These are phyloP conservation scores for Lactifluus pinguis DNA, from an alignment of 768 basidiomycete species.

Conservation along the genomic window DNA sequence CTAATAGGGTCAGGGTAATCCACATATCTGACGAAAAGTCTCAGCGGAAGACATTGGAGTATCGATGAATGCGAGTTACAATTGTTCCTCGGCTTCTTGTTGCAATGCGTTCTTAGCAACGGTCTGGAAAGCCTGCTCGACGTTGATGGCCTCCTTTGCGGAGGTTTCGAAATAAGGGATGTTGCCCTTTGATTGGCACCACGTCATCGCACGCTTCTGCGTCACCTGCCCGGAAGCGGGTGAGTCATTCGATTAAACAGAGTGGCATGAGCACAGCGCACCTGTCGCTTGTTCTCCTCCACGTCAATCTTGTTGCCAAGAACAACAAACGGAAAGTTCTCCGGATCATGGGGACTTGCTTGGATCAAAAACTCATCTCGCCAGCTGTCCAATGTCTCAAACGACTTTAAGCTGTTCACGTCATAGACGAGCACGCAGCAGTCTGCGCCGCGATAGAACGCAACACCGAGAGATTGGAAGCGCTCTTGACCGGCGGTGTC, in stretches of 20 bases:
- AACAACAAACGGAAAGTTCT: conserved; percentile 99
- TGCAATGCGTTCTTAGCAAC: conserved; percentile 99
- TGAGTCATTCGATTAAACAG: neutral
- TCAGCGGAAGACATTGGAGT: conserved; percentile 17
- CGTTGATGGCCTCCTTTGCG: conserved; percentile 99
- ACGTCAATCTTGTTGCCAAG: conserved; percentile 99
- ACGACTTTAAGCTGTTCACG: conserved; percentile 97
- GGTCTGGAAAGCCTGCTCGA: conserved; percentile 99
- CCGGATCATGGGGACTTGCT: conserved; percentile 96
- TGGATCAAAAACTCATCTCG: conserved; percentile 98
- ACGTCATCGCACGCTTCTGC: conserved; percentile 99
- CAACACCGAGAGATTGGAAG: conserved; percentile 97
- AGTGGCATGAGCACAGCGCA: conserved; percentile 26
- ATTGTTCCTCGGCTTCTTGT: conserved; percentile 92
- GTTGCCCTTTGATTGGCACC: conserved; percentile 99
- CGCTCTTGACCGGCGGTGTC: conserved; percentile 99
- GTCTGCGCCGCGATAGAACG: conserved; percentile 98
- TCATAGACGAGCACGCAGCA: conserved; percentile 99
- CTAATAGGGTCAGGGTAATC: conserved; percentile 99
- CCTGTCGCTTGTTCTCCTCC: conserved; percentile 97
- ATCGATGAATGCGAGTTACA: conserved; percentile 44
- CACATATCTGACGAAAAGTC: conserved; percentile 57
- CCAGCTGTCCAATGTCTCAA: conserved; percentile 98
- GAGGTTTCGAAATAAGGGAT: conserved; percentile 99
- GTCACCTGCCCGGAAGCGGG: conserved; percentile 54